Percentiles rank a stretch among this genome's conserved stretches.
Evolutionary conservation across 2,329 filamentous ascomycete species (phyloP).

Genomic region (Coleophoma cylindrospora): DNA sequence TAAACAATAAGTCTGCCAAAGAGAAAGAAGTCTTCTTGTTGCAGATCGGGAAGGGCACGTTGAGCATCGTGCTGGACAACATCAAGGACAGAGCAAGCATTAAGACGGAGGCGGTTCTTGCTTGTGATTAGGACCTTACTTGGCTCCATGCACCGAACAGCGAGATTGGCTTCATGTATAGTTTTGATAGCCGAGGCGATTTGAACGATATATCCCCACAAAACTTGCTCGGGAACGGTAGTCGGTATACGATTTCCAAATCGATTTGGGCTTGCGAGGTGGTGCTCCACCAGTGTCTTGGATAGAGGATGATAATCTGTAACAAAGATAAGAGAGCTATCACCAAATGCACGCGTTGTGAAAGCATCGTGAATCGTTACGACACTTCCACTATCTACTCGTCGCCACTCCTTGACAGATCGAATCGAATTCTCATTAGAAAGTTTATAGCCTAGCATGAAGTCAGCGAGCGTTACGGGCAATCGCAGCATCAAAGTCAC

Average conservation of each 20-base stretch:
- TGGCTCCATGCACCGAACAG: constrained; percentile 79
- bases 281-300: constrained; percentile 82
- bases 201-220: constrained; percentile 93
- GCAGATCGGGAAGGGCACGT: constrained; percentile 66
- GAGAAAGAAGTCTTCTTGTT: constrained; percentile 81
- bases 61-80: constrained; percentile 77
- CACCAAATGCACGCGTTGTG: constrained; percentile 86
- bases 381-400: constrained; percentile 73
- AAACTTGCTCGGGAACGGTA: constrained; percentile 60
- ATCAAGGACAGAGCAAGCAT: constrained; percentile 84
- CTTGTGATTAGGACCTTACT: constrained; percentile 88
- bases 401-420: constrained; percentile 84
- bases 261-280: constrained; percentile 44
- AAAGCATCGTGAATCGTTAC: constrained; percentile 90
- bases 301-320: constrained; percentile 90
- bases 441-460: constrained; percentile 64
- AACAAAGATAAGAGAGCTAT: constrained; percentile 90
- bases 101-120: constrained; percentile 84
- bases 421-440: constrained; percentile 87
- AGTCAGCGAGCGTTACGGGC: constrained; percentile 4
- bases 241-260: constrained; percentile 28
- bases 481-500: constrained; percentile 29
- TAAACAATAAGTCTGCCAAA: constrained; percentile 83
- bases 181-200: constrained; percentile 82
- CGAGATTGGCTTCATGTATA: constrained; percentile 76